Percentiles rank a stretch among this genome's conserved stretches.
These are phyloP conservation scores for Paecilomyces sp. DNA, from an alignment of 2,329 filamentous ascomycete species.

Conservation along the genomic window DNA sequence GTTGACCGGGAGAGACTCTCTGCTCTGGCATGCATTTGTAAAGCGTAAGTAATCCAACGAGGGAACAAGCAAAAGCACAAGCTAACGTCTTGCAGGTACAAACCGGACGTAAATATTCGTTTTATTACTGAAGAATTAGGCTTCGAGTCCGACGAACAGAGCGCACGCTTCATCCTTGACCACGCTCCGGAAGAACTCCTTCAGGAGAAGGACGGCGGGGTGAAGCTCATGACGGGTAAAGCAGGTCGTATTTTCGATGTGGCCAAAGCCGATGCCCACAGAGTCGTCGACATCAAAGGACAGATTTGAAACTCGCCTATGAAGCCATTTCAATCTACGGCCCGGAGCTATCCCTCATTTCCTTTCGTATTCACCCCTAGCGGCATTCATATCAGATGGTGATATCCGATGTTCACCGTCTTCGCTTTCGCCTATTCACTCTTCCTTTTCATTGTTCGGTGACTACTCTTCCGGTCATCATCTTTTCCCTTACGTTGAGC, in stretches of 20 bases:
- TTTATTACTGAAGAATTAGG: conserved; percentile 94
- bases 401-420: neutral
- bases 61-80: neutral
- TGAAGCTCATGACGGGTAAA: conserved; percentile 68
- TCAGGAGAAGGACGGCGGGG: conserved; percentile 66
- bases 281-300: conserved; percentile 91
- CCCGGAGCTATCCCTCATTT: neutral
- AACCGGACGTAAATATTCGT: conserved; percentile 77
- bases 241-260: conserved; percentile 66
- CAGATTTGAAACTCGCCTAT: conserved; percentile 55
- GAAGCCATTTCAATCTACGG: neutral
- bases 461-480: neutral
- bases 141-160: conserved; percentile 87
- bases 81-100: conserved; percentile 66
- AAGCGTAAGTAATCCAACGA: conserved; percentile 62
- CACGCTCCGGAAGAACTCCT: conserved; percentile 69
- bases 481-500: neutral
- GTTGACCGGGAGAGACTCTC: conserved; percentile 85
- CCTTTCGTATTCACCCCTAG: conserved; percentile 1
- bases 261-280: conserved; percentile 67
- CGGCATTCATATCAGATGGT: neutral
- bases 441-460: conserved; percentile 2
- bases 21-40: conserved; percentile 87
- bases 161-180: conserved; percentile 82
- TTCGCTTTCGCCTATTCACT: conserved; percentile 4